These are phyloP conservation scores for Chloropicon primus DNA, from an alignment of 139 green algal species.

Conservation along the genomic window DNA sequence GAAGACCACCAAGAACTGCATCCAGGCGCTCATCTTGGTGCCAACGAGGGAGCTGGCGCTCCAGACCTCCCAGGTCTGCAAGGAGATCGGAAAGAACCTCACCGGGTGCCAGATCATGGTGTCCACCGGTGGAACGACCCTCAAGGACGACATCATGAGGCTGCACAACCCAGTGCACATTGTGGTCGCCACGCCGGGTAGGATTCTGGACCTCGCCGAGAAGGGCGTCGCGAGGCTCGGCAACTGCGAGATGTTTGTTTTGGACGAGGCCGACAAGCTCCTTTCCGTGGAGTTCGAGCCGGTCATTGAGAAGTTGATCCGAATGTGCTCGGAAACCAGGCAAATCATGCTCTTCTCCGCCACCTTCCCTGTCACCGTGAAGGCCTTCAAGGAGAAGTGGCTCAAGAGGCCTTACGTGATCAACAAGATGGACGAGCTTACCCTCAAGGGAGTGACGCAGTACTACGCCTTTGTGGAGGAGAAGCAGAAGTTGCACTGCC, in stretches of 20 bases:
- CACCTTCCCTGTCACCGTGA: slow-evolving; percentile 97
- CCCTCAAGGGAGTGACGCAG: slow-evolving; percentile 91
- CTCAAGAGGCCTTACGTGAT: slow-evolving; percentile 96
- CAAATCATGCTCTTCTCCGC: slow-evolving; percentile 97
- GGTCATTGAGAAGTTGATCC: slow-evolving; percentile 89
- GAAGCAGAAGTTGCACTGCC: slow-evolving; percentile 82
- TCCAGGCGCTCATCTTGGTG: slow-evolving; percentile 94
- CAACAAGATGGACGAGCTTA: slow-evolving; percentile 99
- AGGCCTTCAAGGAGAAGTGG: slow-evolving; percentile 94
- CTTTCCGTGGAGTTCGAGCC: slow-evolving; percentile 93
- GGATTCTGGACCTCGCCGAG: slow-evolving; percentile 87
- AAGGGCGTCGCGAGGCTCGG: slow-evolving; percentile 86
- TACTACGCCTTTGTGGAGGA: slow-evolving; percentile 99
- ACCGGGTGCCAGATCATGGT: slow-evolving; percentile 80
- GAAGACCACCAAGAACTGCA: slow-evolving; percentile 65
- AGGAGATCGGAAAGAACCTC: slow-evolving; percentile 96
- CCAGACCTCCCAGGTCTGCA: slow-evolving; percentile 90
- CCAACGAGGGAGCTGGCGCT: slow-evolving; percentile 95
- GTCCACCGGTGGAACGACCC: slow-evolving; percentile 85
- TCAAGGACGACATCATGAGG: slow-evolving; percentile 98
- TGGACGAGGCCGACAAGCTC: slow-evolving; percentile 98
- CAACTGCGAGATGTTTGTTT: slow-evolving; percentile 72
- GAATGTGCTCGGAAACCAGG: slow-evolving; percentile 56
- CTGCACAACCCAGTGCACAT: slow-evolving; percentile 83
- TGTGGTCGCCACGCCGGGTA: slow-evolving; percentile 91